These are phyloP conservation scores for Pneumocystis sp. DNA, from an alignment of 1,139 yeast species.

Conservation along the genomic window DNA sequence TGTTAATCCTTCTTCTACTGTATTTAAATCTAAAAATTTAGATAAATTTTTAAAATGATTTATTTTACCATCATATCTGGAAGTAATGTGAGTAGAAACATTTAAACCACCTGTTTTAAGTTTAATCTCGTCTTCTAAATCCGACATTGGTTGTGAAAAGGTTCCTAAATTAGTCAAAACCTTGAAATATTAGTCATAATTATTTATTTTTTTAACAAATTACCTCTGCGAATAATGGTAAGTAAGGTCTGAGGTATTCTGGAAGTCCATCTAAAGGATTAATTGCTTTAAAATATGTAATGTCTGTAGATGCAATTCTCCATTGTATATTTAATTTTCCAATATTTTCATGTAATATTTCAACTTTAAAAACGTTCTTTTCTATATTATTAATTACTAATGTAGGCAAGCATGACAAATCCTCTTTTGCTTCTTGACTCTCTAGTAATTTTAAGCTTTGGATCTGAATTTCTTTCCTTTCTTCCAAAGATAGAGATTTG, in stretches of 20 bases:
- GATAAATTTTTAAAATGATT: conserved; percentile 19
- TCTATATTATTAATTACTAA: conserved; percentile 60
- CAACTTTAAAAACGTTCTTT: conserved; percentile 34
- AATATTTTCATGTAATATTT: conserved; percentile 18
- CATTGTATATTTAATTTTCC: conserved; percentile 19
- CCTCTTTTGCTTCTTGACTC: conserved; percentile 55
- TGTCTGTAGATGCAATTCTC: conserved; percentile 44
- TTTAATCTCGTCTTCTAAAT: conserved; percentile 72
- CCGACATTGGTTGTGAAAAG: conserved; percentile 48
- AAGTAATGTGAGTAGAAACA: conserved; percentile 40
- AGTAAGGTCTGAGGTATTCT: conserved; percentile 42
- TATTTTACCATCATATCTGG: conserved; percentile 32
- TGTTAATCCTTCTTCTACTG: conserved; percentile 36
- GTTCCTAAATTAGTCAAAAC: conserved; percentile 64
- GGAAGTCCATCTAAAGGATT: conserved; percentile 43
- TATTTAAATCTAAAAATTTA: conserved; percentile 24
- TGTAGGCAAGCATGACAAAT: conserved; percentile 66
- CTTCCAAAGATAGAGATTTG: conserved; percentile 36
- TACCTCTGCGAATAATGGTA: conserved; percentile 68
- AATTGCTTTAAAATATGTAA: conserved; percentile 52
- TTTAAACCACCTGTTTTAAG: conserved; percentile 72
- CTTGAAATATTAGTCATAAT: neutral
- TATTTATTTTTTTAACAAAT: conserved; percentile 21
- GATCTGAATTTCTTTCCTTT: conserved; percentile 41
- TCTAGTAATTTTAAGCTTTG: conserved; percentile 47